phyloP scores from a whole-genome alignment of 306 rosid species.

The Mimosa pudica region DNA sequence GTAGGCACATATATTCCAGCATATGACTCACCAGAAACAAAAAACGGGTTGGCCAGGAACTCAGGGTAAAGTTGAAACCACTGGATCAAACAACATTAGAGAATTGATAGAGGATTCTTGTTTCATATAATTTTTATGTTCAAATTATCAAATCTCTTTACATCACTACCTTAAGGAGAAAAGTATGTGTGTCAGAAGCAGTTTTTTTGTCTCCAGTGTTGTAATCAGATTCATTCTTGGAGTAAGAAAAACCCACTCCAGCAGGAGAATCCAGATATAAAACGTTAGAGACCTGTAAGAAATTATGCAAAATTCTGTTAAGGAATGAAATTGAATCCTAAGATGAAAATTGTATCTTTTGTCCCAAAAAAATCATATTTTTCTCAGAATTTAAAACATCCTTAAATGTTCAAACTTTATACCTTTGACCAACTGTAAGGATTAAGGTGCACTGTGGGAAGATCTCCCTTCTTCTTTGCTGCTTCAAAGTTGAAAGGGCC shows the following conservation, averaged over 20 bases:
- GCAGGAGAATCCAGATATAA: constrained; percentile 96
- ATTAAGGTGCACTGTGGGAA: constrained; percentile 74
- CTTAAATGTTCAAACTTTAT: constrained; percentile 30
- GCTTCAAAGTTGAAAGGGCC: constrained; percentile 91
- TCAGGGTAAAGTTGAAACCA: constrained; percentile 85
- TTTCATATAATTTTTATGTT: constrained; percentile 7
- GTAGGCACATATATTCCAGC: constrained; percentile 97
- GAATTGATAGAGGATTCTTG: constrained; percentile 14
- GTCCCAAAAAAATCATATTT: not conserved
- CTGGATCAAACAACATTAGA: constrained; percentile 44
- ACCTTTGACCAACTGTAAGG: constrained; percentile 97
- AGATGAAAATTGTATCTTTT: not conserved
- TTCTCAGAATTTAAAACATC: constrained; percentile 7
- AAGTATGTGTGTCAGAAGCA: constrained; percentile 74
- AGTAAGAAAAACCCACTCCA: constrained; percentile 92
- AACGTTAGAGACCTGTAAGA: constrained; percentile 77
- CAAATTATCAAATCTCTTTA: constrained; percentile 13
- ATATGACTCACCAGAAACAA: constrained; percentile 86
- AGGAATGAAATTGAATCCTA: not conserved
- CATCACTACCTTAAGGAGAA: constrained; percentile 78
- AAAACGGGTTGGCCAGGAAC: constrained; percentile 73
- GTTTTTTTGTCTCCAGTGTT: constrained; percentile 77
- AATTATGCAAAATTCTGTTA: constrained; percentile 8
- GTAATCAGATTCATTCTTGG: constrained; percentile 66
- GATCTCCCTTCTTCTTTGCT: constrained; percentile 52